Conservation (phyloP, 306 rosid species). For the Castanea crenata region DNA sequence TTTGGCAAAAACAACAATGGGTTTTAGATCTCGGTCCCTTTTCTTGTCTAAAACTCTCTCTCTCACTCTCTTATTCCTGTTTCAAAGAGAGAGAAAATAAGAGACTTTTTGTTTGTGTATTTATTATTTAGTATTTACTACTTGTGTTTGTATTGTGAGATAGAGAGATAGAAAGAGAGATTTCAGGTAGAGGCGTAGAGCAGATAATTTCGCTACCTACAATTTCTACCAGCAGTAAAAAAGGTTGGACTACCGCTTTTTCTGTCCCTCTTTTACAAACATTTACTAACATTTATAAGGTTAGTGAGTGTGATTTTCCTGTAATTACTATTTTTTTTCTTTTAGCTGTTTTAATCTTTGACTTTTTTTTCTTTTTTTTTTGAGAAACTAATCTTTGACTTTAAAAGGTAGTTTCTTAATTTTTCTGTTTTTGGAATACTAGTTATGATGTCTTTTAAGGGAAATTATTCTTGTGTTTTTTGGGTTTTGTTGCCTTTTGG, state of each 20-base stretch:
- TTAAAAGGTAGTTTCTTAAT: too few species aligned
- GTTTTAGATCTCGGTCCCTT: slow-evolving; percentile 41
- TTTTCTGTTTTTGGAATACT: too few species aligned
- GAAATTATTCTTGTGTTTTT: too few species aligned
- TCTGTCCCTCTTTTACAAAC: not conserved
- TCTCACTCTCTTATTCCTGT: slow-evolving; percentile 12
- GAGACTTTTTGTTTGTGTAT: slow-evolving; percentile 4
- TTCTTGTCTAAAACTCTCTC: slow-evolving; percentile 4
- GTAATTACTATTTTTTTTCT: not conserved
- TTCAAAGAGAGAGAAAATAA: slow-evolving; percentile 23
- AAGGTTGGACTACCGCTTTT: slow-evolving; percentile 25
- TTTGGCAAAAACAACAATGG: slow-evolving; percentile 19
- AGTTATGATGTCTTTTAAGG: too few species aligned
- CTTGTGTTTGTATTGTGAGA: too few species aligned
- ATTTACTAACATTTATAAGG: slow-evolving; percentile 21
- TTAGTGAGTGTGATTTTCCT: not conserved
- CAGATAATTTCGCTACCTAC: slow-evolving; percentile 23
- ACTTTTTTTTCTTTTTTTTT: not conserved
- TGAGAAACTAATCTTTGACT: not conserved
- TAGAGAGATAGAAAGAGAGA: not conserved
- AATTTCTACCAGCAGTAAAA: slow-evolving; percentile 35
- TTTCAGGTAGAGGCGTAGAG: slow-evolving; percentile 17
- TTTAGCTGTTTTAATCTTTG: not conserved
- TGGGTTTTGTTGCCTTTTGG: too few species aligned
- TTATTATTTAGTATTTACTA: not conserved